Conservation (phyloP, 345 rosid species). For the Pelargonium nanum region DNA sequence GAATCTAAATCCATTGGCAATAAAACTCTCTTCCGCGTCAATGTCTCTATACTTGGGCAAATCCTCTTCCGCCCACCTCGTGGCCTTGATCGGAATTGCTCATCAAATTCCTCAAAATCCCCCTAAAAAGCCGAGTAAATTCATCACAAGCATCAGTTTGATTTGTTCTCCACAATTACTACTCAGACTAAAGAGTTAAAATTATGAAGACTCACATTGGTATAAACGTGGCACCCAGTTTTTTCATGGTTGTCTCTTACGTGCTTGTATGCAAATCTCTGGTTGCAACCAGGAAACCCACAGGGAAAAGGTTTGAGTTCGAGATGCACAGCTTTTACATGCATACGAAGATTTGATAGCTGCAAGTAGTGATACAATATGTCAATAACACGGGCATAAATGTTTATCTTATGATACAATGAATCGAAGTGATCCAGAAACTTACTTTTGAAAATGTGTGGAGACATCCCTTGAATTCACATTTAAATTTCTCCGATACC, state of each 20-base stretch:
- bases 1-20: neutral
- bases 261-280: conserved; percentile 70
- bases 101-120: conserved; percentile 23
- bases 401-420: neutral
- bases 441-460: conserved; percentile 60
- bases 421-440: neutral
- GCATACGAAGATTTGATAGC: conserved; percentile 62
- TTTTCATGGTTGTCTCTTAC: conserved; percentile 74
- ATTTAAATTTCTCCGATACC: conserved; percentile 32
- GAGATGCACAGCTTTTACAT: conserved; percentile 64
- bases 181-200: too few species aligned
- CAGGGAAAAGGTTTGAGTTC: conserved; percentile 43
- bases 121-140: conserved; percentile 9
- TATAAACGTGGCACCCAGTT: conserved; percentile 36
- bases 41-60: conserved; percentile 19
- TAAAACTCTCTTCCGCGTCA: conserved; percentile 21
- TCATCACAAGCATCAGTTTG: neutral
- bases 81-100: conserved; percentile 19
- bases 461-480: conserved; percentile 50
- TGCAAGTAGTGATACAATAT: conserved; percentile 14
- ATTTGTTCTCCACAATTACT: too few species aligned
- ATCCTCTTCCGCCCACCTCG: conserved; percentile 27
- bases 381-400: neutral
- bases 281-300: conserved; percentile 48
- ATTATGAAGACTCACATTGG: conserved; percentile 35